phyloP scores from a whole-genome alignment of 768 basidiomycete species.

The Stropharia rugosoannulata region DNA sequence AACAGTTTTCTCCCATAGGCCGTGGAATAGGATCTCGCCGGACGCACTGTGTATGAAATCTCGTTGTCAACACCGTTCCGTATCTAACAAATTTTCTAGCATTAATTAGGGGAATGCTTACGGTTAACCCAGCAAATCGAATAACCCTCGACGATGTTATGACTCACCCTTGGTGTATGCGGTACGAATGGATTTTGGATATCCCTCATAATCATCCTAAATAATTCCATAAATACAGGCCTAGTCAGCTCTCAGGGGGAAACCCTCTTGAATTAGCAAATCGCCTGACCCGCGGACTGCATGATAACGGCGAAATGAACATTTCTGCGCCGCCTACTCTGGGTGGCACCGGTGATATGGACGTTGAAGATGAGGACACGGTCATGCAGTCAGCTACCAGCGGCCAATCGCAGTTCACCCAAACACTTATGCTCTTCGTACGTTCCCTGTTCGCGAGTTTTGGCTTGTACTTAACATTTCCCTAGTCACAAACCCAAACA shows the following conservation, averaged over 20 bases:
- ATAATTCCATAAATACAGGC: conserved; percentile 37
- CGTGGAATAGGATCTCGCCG: conserved; percentile 71
- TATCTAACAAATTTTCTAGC: not conserved
- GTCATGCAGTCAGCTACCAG: conserved; percentile 54
- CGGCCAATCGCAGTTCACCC: conserved; percentile 73
- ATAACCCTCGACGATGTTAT: conserved; percentile 53
- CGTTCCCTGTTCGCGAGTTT: conserved; percentile 18
- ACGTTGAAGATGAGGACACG: conserved; percentile 54
- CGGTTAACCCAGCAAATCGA: conserved; percentile 65
- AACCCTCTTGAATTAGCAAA: conserved; percentile 59
- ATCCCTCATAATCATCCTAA: not conserved
- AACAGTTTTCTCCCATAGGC: conserved; percentile 67
- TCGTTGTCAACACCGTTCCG: not conserved
- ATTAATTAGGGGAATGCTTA: conserved; percentile 71
- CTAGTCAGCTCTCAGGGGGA: conserved; percentile 64
- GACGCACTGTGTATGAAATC: conserved; percentile 59
- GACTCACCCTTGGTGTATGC: conserved; percentile 72
- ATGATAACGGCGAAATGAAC: conserved; percentile 71
- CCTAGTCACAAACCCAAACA: conserved; percentile 78
- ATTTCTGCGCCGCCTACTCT: conserved; percentile 59
- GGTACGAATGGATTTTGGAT: conserved; percentile 39
- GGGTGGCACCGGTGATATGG: conserved; percentile 18
- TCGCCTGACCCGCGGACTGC: conserved; percentile 66
- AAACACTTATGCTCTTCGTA: conserved; percentile 80
- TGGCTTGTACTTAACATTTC: not conserved